Evolutionary conservation across 768 basidiomycete species (phyloP), one percentile per base, ranked within the genome.

Genomic region (Trametopsis cervina): DNA sequence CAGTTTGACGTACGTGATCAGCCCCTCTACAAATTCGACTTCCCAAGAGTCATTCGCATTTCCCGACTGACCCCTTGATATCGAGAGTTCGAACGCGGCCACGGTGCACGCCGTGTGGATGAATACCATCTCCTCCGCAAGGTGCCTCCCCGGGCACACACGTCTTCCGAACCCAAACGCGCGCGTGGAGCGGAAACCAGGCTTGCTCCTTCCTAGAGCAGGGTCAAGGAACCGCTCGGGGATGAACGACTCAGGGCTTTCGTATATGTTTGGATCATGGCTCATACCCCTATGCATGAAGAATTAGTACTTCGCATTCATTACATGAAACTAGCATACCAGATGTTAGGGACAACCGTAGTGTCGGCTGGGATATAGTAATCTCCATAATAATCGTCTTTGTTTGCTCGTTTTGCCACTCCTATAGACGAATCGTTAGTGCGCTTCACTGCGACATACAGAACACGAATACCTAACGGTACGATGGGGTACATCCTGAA

Each of bases 181-280:
- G 15, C 25, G 15, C 11, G 33, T 25, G 9, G 24, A 18, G 17
- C 35, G 37, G 17, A 23, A 33, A 2, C 7, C 11, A 7, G 35
- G 37, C 6, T 10, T n/a, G 18, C 10, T 10, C 2, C 25, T 10
- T 38, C 33, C 4, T 33, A 29, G 17, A 2, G 3, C n/a, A 2
- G 3, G 25, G 24, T n/a, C n/a, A n/a, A 54, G 25, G 26, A 51
- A 79, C 35, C 77, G 64, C 50, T 77, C 75, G 18, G 77, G 77
- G 18, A 66, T 61, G 65, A 76, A 76, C 26, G 54, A 55, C 41
- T 69, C 67, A 1, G 77, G 74, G 33, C 72, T 66, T 4, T 71
- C 69, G 67, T 75, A 78, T 38, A 70, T 64, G 12, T 60, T 59
- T 18, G 66, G 64, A 60, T 79, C 77, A 55, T 75, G 74, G 5